Conservation (phyloP, 805 yeast species). For the Sugiyamaella valdiviana region DNA sequence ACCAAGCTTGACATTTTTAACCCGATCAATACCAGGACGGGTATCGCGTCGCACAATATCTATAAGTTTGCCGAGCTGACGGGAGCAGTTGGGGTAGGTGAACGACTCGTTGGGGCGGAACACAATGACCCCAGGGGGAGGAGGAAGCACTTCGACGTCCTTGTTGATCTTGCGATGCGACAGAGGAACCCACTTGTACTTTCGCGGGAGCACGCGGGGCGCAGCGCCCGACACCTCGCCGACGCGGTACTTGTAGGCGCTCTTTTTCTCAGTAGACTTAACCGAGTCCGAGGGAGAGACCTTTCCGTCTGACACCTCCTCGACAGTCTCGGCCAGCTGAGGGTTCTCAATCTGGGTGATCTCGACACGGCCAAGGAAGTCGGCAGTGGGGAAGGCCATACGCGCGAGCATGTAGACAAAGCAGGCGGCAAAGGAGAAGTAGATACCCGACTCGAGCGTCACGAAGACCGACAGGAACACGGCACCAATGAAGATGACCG, state of each 20-base stretch:
- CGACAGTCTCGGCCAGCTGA: slow-evolving; percentile 1
- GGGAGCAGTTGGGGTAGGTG: slow-evolving; percentile 73
- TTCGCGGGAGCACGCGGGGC: background rate
- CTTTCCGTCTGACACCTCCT: background rate
- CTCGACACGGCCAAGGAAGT: slow-evolving; percentile 71
- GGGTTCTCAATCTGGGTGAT: slow-evolving; percentile 70
- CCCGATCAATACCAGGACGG: slow-evolving; percentile 46
- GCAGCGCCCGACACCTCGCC: background rate
- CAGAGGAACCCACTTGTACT: slow-evolving; percentile 33
- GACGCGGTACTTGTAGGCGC: background rate
- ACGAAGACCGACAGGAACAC: slow-evolving; percentile 71
- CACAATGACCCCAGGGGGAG: slow-evolving; percentile 88
- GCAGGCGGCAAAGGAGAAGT: slow-evolving; percentile 84
- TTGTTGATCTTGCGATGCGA: slow-evolving; percentile 46
- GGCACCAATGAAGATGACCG: slow-evolving; percentile 63
- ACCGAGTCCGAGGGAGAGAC: background rate
- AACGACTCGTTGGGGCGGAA: slow-evolving; percentile 77
- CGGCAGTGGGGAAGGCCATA: slow-evolving; percentile 73
- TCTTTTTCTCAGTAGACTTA: background rate
- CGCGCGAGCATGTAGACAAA: slow-evolving; percentile 67
- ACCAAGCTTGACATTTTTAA: slow-evolving; percentile 34
- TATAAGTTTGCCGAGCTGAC: slow-evolving; percentile 60
- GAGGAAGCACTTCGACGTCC: slow-evolving; percentile 55
- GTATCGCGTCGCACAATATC: slow-evolving; percentile 61
- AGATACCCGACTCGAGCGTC: slow-evolving; percentile 81